Percentiles rank a stretch among this genome's conserved stretches.
These are phyloP conservation scores for Betula pendula DNA, from an alignment of 306 rosid species.

Conservation along the genomic window DNA sequence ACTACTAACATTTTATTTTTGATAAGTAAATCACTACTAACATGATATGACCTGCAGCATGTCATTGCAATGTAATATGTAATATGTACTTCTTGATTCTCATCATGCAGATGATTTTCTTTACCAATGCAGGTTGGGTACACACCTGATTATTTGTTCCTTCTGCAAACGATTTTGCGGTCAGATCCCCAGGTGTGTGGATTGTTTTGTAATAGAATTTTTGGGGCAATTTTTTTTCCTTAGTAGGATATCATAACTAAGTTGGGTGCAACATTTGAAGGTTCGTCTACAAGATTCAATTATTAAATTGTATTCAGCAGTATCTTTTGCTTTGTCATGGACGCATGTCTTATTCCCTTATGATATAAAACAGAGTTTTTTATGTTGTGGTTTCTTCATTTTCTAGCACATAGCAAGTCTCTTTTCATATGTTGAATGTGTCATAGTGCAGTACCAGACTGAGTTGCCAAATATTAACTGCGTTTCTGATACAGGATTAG, in stretches of 20 bases:
- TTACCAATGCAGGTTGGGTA: constrained; percentile 70
- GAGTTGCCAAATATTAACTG: constrained; percentile 93
- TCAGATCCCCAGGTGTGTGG: constrained; percentile 88
- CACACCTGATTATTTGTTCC: constrained; percentile 95
- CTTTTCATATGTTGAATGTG: not conserved
- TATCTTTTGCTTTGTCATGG: not conserved
- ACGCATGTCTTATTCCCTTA: not conserved
- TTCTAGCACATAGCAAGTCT: not conserved
- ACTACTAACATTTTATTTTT: not conserved
- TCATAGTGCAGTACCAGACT: constrained; percentile 62
- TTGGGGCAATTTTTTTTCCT: not conserved
- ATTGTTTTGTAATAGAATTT: constrained; percentile 7
- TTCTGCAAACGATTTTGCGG: constrained; percentile 94
- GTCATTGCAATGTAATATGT: not conserved
- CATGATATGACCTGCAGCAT: not conserved
- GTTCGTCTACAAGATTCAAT: not conserved
- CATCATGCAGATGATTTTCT: not conserved
- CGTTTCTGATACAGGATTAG: constrained; percentile 13
- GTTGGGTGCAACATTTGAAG: not conserved
- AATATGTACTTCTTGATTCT: not conserved
- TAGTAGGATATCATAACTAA: not conserved
- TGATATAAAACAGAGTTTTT: not conserved
- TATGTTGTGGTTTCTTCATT: not conserved
- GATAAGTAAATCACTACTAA: not conserved
- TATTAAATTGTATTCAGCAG: not conserved